Conservation (phyloP, 192 early-diverging fungal genomes). For the Endogone sp. region DNA sequence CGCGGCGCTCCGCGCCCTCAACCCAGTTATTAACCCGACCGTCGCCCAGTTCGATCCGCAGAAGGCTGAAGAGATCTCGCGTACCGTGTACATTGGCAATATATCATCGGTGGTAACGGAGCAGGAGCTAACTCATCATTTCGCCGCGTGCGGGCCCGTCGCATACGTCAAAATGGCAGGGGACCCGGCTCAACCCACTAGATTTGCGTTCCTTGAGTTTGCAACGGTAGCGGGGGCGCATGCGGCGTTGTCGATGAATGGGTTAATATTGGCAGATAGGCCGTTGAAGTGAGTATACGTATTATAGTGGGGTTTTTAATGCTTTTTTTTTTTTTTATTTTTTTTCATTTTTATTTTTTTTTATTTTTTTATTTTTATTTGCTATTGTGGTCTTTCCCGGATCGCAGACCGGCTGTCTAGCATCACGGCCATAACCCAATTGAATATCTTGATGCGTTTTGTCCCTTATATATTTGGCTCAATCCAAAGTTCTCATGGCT, state of each 20-base stretch:
- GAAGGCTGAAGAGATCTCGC: slow-evolving; percentile 72
- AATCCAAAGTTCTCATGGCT: no score
- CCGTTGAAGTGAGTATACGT: slow-evolving; percentile 56
- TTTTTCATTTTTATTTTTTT: no score
- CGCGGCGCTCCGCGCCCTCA: slow-evolving; percentile 30
- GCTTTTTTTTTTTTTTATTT: no score
- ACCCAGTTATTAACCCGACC: slow-evolving; percentile 44
- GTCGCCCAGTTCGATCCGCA: slow-evolving; percentile 56
- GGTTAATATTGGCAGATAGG: slow-evolving; percentile 56
- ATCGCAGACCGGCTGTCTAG: no score
- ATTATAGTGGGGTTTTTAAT: no score
- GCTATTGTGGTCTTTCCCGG: no score
- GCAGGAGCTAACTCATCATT: slow-evolving; percentile 58
- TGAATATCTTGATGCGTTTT: no score
- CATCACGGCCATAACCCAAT: no score
- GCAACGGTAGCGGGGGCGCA: slow-evolving; percentile 50
- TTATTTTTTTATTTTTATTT: no score
- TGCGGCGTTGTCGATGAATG: slow-evolving; percentile 61
- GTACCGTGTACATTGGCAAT: slow-evolving; percentile 77
- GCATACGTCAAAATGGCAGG: slow-evolving; percentile 76
- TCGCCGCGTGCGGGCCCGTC: slow-evolving; percentile 59
- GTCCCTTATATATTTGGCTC: no score
- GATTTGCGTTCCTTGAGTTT: slow-evolving; percentile 84
- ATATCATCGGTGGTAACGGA: slow-evolving; percentile 50
- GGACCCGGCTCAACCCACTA: slow-evolving; percentile 54